phyloP scores from a whole-genome alignment of 2,329 filamentous ascomycete genomes.

The Scorias spongiosa region DNA sequence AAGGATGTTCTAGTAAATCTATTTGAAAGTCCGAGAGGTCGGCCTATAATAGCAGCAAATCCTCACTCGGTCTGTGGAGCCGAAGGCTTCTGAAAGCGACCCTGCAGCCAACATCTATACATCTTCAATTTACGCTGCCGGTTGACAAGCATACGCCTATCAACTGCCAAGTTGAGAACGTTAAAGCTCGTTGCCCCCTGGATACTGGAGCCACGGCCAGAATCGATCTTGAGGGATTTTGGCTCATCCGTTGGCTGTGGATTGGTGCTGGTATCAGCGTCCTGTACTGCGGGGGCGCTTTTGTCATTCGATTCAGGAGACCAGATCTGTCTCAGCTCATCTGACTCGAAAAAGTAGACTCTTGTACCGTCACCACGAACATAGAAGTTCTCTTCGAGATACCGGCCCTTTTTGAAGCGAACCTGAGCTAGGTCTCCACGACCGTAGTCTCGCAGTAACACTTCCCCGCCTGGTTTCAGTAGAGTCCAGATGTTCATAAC shows the following conservation, averaged over 20 bases:
- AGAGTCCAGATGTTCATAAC: slow-evolving; percentile 67
- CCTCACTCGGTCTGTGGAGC: neutral
- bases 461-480: slow-evolving; percentile 81
- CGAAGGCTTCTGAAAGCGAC: slow-evolving; percentile 53
- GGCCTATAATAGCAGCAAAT: neutral
- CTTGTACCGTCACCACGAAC: slow-evolving; percentile 87
- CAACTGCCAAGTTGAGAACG: slow-evolving; percentile 63
- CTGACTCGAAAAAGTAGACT: slow-evolving; percentile 91
- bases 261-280: slow-evolving; percentile 6
- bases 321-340: slow-evolving; percentile 74
- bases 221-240: neutral
- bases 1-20: no score
- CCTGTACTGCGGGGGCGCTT: slow-evolving; percentile 5
- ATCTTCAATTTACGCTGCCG: slow-evolving; percentile 84
- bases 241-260: slow-evolving; percentile 2
- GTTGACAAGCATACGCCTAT: slow-evolving; percentile 83
- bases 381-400: slow-evolving; percentile 94
- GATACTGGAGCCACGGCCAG: neutral
- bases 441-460: slow-evolving; percentile 94
- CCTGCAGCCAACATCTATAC: slow-evolving; percentile 95
- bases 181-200: slow-evolving; percentile 35
- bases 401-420: slow-evolving; percentile 87
- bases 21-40: no score
- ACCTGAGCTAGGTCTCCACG: slow-evolving; percentile 92
- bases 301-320: slow-evolving; percentile 25